Evolutionary conservation across 1,139 yeast species (phyloP).

Genomic region (Kazachstania sp.): DNA sequence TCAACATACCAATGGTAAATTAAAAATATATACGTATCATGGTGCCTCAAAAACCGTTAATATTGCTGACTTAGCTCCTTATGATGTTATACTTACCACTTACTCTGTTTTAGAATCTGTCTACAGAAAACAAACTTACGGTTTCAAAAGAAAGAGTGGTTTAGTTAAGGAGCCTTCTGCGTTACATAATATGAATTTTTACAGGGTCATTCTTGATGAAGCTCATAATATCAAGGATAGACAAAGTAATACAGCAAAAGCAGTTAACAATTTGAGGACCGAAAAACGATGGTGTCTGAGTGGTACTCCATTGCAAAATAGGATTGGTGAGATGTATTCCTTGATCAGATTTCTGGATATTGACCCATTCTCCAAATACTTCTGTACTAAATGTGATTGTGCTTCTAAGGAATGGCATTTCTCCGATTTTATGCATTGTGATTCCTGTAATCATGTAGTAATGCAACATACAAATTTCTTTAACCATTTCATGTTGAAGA

Average conservation of each 20-base stretch:
- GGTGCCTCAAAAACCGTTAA: slow-evolving; percentile 69
- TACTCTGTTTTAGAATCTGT: slow-evolving; percentile 87
- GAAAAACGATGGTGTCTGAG: slow-evolving; percentile 81
- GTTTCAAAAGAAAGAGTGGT: slow-evolving; percentile 66
- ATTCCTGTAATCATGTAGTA: slow-evolving; percentile 77
- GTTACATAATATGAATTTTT: slow-evolving; percentile 66
- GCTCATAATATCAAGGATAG: slow-evolving; percentile 97
- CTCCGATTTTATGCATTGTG: slow-evolving; percentile 75
- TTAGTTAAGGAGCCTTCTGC: slow-evolving; percentile 67
- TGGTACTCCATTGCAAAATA: slow-evolving; percentile 92
- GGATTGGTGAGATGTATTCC: slow-evolving; percentile 94
- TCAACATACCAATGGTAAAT: slow-evolving; percentile 62
- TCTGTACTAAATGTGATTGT: slow-evolving; percentile 87
- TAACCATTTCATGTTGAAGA: slow-evolving; percentile 89
- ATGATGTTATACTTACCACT: slow-evolving; percentile 82
- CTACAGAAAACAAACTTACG: slow-evolving; percentile 71
- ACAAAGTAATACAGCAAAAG: slow-evolving; percentile 85
- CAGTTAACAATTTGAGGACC: slow-evolving; percentile 67
- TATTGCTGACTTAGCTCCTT: slow-evolving; percentile 47
- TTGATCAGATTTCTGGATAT: slow-evolving; percentile 74
- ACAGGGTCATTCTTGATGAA: slow-evolving; percentile 88
- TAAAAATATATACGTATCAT: slow-evolving; percentile 67
- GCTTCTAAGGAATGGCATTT: slow-evolving; percentile 74
- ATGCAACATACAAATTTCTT: slow-evolving; percentile 93
- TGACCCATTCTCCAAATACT: slow-evolving; percentile 80